Conservation (phyloP, 2,329 filamentous ascomycete genomes). For the Pseudogymnoascus sp. region DNA sequence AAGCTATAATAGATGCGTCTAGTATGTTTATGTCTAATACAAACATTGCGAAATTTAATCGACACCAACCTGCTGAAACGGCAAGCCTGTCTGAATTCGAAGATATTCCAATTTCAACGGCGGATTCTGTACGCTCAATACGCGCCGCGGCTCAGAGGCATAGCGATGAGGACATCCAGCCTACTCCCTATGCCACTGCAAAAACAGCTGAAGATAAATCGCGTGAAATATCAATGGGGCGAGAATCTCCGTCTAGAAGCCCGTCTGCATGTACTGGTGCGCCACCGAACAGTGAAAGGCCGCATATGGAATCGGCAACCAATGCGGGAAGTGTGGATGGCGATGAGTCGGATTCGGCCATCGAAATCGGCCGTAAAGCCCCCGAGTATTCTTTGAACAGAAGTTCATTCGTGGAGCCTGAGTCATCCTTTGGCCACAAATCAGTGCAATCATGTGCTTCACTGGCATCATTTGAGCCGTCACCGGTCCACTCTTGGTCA, state of each 20-base stretch:
- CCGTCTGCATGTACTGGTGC: background rate
- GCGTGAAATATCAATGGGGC: too few species aligned
- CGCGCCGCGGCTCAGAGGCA: background rate
- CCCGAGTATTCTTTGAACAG: background rate
- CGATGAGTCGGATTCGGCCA: background rate
- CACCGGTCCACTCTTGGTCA: background rate
- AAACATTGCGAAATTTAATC: background rate
- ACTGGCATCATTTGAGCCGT: background rate
- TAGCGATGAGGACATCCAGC: background rate
- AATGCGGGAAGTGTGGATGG: background rate
- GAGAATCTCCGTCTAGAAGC: background rate
- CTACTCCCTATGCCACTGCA: background rate
- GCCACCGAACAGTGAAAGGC: background rate
- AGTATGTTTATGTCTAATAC: background rate
- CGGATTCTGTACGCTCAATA: background rate
- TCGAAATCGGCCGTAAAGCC: background rate
- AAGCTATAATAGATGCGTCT: background rate
- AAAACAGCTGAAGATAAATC: background rate
- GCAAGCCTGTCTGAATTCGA: background rate
- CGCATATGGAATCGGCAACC: background rate
- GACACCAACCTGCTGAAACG: background rate
- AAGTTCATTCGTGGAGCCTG: background rate
- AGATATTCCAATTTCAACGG: background rate
- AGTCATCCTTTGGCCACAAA: background rate
- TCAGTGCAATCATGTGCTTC: background rate